These are phyloP conservation scores for Murraya koenigii DNA, from an alignment of 345 rosid genomes.

Conservation along the genomic window DNA sequence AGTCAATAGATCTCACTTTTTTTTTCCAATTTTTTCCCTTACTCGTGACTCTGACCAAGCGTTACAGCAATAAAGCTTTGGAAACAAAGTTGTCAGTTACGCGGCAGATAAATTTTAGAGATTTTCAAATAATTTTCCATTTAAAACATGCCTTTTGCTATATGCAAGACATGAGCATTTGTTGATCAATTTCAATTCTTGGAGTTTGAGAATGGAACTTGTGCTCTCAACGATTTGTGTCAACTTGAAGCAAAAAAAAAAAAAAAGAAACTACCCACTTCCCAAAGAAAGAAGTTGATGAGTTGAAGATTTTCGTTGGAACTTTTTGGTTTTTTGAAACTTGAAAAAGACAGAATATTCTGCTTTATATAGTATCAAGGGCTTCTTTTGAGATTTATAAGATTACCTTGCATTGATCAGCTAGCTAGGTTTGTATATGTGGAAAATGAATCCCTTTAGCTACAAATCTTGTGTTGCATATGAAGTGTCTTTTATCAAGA, in stretches of 20 bases:
- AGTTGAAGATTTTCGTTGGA: background rate
- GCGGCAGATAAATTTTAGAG: background rate
- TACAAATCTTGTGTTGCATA: background rate
- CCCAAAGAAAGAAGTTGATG: background rate
- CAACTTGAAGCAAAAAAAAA: background rate
- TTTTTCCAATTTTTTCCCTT: background rate
- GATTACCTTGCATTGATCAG: background rate
- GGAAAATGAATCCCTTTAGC: background rate
- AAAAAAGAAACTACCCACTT: background rate
- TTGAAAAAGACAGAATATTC: background rate
- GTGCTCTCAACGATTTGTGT: background rate
- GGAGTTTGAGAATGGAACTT: background rate
- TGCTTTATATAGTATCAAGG: background rate
- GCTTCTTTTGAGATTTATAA: background rate
- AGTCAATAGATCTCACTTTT: too few species aligned
- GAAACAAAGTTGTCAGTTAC: constrained; percentile 19
- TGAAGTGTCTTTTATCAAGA: background rate
- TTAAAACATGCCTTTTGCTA: background rate
- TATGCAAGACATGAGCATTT: background rate
- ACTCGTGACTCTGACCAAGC: constrained; percentile 7
- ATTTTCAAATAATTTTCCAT: background rate
- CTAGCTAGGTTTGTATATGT: background rate
- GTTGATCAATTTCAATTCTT: background rate
- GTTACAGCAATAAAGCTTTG: constrained; percentile 11
- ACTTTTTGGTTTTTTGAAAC: constrained; percentile 6